Conservation (phyloP, 257 asterid species). For the Linaria vulgaris region DNA sequence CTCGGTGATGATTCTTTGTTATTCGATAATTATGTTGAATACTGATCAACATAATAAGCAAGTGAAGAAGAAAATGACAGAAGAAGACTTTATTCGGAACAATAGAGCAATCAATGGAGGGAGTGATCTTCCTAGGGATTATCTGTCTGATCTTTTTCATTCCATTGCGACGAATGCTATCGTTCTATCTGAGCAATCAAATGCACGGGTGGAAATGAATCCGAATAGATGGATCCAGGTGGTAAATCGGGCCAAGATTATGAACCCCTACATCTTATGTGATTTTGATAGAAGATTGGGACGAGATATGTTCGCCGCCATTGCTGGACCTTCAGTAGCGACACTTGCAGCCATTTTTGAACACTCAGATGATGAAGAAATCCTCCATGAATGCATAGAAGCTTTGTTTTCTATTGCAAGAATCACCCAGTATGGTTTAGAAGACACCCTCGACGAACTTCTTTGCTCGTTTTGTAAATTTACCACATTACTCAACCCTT, state of each 20-base stretch:
- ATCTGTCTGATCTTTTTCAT: slow-evolving; percentile 76
- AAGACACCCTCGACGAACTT: slow-evolving; percentile 86
- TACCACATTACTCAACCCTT: slow-evolving; percentile 74
- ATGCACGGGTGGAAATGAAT: slow-evolving; percentile 52
- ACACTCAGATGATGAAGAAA: slow-evolving; percentile 76
- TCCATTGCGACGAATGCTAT: slow-evolving; percentile 70
- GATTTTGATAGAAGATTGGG: slow-evolving; percentile 78
- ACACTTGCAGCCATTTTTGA: slow-evolving; percentile 86
- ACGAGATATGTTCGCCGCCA: slow-evolving; percentile 81
- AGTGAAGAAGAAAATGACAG: slow-evolving; percentile 96
- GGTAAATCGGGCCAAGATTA: slow-evolving; percentile 57
- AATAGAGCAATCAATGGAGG: slow-evolving; percentile 81
- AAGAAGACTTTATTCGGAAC: slow-evolving; percentile 84
- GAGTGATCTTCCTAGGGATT: slow-evolving; percentile 83
- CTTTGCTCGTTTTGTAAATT: slow-evolving; percentile 80
- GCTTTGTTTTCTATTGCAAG: slow-evolving; percentile 75
- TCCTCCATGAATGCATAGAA: slow-evolving; percentile 81
- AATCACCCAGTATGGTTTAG: slow-evolving; percentile 76
- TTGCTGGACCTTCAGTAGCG: slow-evolving; percentile 87
- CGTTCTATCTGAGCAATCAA: slow-evolving; percentile 38
- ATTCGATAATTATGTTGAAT: slow-evolving; percentile 89
- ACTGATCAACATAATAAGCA: slow-evolving; percentile 96
- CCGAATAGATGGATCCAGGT: slow-evolving; percentile 88
- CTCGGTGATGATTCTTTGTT: slow-evolving; percentile 69
- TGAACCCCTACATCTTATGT: slow-evolving; percentile 54